Evolutionary conservation across 345 rosid species (phyloP), one percentile per base, ranked within the genome.

Genomic region (Aquilaria malaccensis): DNA sequence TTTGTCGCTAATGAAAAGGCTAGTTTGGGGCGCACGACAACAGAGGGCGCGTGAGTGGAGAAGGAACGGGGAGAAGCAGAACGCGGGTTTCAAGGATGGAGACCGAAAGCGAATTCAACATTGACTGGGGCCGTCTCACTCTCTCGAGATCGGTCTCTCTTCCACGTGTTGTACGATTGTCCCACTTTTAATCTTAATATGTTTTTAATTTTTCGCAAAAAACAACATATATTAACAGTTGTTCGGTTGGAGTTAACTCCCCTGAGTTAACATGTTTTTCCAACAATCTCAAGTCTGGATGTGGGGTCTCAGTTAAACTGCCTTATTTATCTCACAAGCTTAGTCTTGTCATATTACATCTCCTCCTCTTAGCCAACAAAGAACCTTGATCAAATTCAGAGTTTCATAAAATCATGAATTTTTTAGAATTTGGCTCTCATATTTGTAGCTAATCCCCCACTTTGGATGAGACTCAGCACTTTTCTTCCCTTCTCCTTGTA

Each of bases 101-200:
- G 56, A 64, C 65, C 70, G 69, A 69, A 70, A 74, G 75, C 48
- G 49, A 32, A 58, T 71, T 61, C 64, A 54, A 22, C 65, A 65
- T 63, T 77, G 77, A 77, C 78, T 55, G 79, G 31, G 56, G 2
- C 46, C 2, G 13, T 55, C 49, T 68, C 11, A 0, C 43, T 3
- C 43, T 9, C 43, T 37, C 43, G 58, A 59, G 73, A 75, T 70
- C 57, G 74, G 75, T 68, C 78, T 57, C 7, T 11, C 7, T 4
- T 63, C 68, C 79, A 80, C 76, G 80, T 70, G 81, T 64, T 46
- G 46, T n/a, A 10, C 45, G 51, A 65, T 68, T 58, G 66, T 76
- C 65, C 48, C 60, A 71, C 64, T 47, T 4, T 56, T 64, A 15
- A 54, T 32, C 56, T 4, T 15, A 56, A 41, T 12, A 33, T 11